These are phyloP conservation scores for Mortierella sp. DNA, from an alignment of 371 early-diverging fungal species.

Conservation along the genomic window DNA sequence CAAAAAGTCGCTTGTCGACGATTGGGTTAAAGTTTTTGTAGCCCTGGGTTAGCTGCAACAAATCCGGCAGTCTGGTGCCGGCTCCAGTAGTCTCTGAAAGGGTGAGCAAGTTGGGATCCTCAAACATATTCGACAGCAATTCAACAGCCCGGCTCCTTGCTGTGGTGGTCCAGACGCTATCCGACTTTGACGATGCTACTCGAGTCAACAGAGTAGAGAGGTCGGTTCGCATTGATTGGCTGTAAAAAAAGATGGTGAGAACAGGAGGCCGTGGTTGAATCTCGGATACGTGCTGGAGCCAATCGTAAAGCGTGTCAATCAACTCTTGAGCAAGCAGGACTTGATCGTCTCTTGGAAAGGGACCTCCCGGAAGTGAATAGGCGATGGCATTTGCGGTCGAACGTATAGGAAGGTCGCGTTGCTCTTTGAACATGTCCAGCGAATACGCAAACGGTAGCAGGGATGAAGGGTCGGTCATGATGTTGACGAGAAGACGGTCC, in stretches of 20 bases:
- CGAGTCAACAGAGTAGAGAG: conserved; percentile 18
- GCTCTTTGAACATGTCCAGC: conserved; percentile 30
- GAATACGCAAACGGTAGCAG: conserved; percentile 32
- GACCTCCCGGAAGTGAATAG: not conserved
- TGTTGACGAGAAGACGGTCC: conserved; percentile 32
- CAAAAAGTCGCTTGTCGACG: conserved; percentile 34
- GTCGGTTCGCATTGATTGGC: conserved; percentile 5
- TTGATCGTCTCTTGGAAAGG: not conserved
- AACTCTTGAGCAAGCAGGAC: conserved; percentile 18
- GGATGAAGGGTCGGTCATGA: conserved; percentile 30
- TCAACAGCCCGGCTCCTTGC: conserved; percentile 28
- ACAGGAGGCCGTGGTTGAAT: conserved; percentile 21
- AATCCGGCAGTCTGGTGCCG: conserved; percentile 24
- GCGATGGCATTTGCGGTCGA: conserved; percentile 7
- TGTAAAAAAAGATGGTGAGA: conserved; percentile 40
- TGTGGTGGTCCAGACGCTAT: conserved; percentile 2
- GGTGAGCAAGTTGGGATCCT: conserved; percentile 35
- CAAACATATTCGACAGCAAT: conserved; percentile 35
- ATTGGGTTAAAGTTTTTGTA: conserved; percentile 2
- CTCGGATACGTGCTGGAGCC: conserved; percentile 26
- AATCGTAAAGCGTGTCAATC: conserved; percentile 34
- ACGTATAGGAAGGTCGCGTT: conserved; percentile 4
- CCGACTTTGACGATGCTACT: conserved; percentile 4
- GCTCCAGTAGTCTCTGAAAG: conserved; percentile 13
- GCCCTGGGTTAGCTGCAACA: conserved; percentile 30